phyloP scores from a whole-genome alignment of 129 eudicot genomes.

The Chrysanthemum lavandulifolium region DNA sequence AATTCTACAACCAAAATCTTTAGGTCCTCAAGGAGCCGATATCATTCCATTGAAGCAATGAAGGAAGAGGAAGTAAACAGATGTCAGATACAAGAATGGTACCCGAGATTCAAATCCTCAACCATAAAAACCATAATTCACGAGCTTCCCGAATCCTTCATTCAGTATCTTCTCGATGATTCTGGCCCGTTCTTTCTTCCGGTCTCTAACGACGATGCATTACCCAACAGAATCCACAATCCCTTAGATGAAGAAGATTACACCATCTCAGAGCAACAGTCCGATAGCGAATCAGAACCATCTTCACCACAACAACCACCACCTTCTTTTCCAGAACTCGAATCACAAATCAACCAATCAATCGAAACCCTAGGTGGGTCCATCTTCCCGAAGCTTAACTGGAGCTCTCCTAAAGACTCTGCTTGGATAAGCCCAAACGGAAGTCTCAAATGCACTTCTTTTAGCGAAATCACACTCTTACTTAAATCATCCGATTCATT shows the following conservation, averaged over 20 bases:
- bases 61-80: constrained; percentile 68
- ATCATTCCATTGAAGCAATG: constrained; percentile 33
- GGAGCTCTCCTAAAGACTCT: constrained; percentile 94
- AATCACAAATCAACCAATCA: constrained; percentile 57
- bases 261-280: constrained; percentile 52
- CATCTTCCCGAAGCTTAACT: constrained; percentile 84
- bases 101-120: constrained; percentile 59
- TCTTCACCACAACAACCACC: constrained; percentile 39
- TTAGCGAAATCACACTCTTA: constrained; percentile 68
- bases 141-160: constrained; percentile 81
- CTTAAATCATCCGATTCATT: constrained; percentile 77
- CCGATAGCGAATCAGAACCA: constrained; percentile 73
- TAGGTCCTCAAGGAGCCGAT: neutral
- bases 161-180: constrained; percentile 70
- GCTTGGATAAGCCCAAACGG: constrained; percentile 91
- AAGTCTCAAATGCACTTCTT: constrained; percentile 69
- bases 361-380: constrained; percentile 78
- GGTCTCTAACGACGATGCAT: constrained; percentile 56
- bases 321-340: constrained; percentile 86
- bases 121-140: constrained; percentile 64
- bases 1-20: neutral
- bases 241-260: constrained; percentile 85
- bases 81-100: constrained; percentile 92
- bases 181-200: constrained; percentile 81
- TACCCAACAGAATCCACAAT: constrained; percentile 77